Evolutionary conservation across 306 rosid genomes (phyloP).

Genomic region (Quillaja saponaria): DNA sequence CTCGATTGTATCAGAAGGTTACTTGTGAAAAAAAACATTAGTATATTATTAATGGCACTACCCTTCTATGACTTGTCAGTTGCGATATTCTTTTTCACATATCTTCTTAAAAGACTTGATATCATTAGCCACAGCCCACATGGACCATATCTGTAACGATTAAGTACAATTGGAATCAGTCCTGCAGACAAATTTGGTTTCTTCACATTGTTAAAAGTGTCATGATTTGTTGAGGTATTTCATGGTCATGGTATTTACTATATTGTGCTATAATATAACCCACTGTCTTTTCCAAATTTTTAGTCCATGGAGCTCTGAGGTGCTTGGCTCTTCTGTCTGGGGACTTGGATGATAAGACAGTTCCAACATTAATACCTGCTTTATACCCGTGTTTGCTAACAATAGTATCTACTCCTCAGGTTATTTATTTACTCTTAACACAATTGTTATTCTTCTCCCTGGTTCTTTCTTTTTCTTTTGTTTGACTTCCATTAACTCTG

Average conservation of each 20-base stretch:
- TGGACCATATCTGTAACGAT: constrained; percentile 4
- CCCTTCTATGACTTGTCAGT: constrained; percentile 10
- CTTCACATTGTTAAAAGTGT: constrained; percentile 12
- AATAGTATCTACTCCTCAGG: constrained; percentile 85
- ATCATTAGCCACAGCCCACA: constrained; percentile 11
- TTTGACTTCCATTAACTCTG: constrained; percentile 16
- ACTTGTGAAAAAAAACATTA: no score
- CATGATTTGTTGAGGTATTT: constrained; percentile 22
- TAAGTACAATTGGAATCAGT: constrained; percentile 9
- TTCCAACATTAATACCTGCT: constrained; percentile 72
- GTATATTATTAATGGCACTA: background rate
- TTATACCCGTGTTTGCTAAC: constrained; percentile 80
- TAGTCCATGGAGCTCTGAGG: constrained; percentile 92
- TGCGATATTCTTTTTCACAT: constrained; percentile 14
- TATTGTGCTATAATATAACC: constrained; percentile 30
- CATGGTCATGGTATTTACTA: constrained; percentile 10
- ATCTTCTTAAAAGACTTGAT: constrained; percentile 15
- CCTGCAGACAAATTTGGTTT: constrained; percentile 17
- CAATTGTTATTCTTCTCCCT: no score
- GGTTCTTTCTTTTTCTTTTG: background rate
- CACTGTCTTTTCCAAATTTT: constrained; percentile 23
- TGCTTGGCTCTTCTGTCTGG: constrained; percentile 87
- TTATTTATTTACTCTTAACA: constrained; percentile 24
- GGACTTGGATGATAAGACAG: constrained; percentile 83
- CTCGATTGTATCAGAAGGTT: no score